Conservation (phyloP, 2,329 filamentous ascomycete species). For the Alternaria sp. region DNA sequence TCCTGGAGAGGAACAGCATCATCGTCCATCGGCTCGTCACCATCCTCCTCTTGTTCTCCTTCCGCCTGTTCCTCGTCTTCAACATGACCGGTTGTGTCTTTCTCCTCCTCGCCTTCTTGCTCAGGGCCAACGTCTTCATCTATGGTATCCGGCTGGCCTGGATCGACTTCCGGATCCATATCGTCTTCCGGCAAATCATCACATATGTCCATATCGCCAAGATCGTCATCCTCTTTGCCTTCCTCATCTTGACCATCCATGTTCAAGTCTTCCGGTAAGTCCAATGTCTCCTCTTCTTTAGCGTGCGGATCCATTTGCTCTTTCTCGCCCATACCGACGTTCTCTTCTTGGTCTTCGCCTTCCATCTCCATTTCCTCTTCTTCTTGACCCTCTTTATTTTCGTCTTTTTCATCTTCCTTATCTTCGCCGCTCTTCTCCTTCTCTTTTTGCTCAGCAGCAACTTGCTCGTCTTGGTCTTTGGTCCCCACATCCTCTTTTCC, state of each 20-base stretch:
- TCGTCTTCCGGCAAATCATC: conserved; percentile 48
- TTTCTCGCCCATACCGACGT: conserved; percentile 70
- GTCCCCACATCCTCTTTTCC: conserved; percentile 66
- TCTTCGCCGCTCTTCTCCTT: conserved; percentile 64
- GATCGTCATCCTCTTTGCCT: conserved; percentile 60
- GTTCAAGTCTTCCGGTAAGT: conserved; percentile 87
- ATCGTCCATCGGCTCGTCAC: conserved; percentile 58
- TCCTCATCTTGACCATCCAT: conserved; percentile 72
- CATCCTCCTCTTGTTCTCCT: conserved; percentile 57
- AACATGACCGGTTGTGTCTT: conserved; percentile 47
- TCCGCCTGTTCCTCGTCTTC: conserved; percentile 55
- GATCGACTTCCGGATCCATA: conserved; percentile 43
- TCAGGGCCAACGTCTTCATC: conserved; percentile 48
- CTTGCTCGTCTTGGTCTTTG: conserved; percentile 58
- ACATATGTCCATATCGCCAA: conserved; percentile 50
- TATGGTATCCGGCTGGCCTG: conserved; percentile 41
- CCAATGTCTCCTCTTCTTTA: conserved; percentile 81
- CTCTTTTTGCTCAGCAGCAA: conserved; percentile 59
- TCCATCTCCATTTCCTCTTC: conserved; percentile 61
- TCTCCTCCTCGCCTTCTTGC: conserved; percentile 46
- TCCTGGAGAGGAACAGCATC: conserved; percentile 52
- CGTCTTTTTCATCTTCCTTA: conserved; percentile 65
- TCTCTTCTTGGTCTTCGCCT: conserved; percentile 68
- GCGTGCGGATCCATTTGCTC: conserved; percentile 77
- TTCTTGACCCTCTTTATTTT: conserved; percentile 67